A percentile compares a stretch with the other conserved stretches of the same genome.
These are phyloP conservation scores for Pleurotus cornucopiae DNA, from an alignment of 768 basidiomycete genomes.

Conservation along the genomic window DNA sequence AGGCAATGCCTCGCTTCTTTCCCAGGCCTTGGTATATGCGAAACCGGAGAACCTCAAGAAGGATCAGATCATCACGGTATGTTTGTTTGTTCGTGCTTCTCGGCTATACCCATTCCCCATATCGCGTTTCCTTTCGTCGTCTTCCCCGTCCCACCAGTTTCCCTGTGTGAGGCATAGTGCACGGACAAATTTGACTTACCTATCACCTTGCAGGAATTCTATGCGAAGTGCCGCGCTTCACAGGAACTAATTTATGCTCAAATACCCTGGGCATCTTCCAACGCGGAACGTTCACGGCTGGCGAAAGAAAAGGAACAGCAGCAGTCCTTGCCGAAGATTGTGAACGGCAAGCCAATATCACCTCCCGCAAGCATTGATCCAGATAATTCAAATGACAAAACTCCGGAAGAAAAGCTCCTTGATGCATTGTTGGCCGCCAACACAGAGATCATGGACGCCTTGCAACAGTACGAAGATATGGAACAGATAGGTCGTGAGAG, in stretches of 20 bases:
- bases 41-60: slow-evolving; percentile 66
- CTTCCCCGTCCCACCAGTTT: background rate
- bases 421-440: slow-evolving; percentile 72
- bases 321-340: slow-evolving; percentile 17
- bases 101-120: background rate
- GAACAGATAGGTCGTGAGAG: slow-evolving; percentile 62
- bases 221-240: slow-evolving; percentile 70
- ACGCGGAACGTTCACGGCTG: slow-evolving; percentile 67
- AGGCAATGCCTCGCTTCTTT: slow-evolving; percentile 74
- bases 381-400: slow-evolving; percentile 39
- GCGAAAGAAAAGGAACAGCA: slow-evolving; percentile 18
- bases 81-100: slow-evolving; percentile 17
- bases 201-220: slow-evolving; percentile 67
- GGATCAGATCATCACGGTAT: slow-evolving; percentile 64
- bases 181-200: background rate
- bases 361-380: slow-evolving; percentile 13
- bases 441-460: slow-evolving; percentile 60
- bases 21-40: slow-evolving; percentile 61
- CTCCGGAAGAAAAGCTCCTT: slow-evolving; percentile 72
- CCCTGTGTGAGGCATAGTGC: background rate
- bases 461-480: slow-evolving; percentile 77
- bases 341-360: slow-evolving; percentile 11
- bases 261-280: slow-evolving; percentile 87
- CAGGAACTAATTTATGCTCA: slow-evolving; percentile 85
- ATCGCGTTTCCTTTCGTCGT: background rate